Evolutionary conservation across 2,329 filamentous ascomycete genomes (phyloP).

Genomic region (Daldinia eschscholtzii): DNA sequence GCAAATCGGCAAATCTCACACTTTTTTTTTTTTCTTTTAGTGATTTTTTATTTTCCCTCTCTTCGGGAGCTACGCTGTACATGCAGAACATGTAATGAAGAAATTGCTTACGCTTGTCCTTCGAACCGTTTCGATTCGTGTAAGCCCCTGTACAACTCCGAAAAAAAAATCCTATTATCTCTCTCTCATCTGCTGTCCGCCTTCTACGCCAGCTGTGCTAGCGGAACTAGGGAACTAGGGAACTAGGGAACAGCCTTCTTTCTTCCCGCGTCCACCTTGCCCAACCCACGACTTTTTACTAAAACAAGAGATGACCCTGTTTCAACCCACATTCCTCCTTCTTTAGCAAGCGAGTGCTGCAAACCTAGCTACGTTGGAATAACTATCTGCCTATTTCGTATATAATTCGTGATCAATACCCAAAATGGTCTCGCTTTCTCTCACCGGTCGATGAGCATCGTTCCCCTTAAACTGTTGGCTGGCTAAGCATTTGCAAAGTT

Average conservation of each 20-base stretch:
- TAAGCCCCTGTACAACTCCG: slow-evolving; percentile 38
- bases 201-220: slow-evolving; percentile 13
- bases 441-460: slow-evolving; percentile 29
- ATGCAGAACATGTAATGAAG: slow-evolving; percentile 9
- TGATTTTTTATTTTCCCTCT: too few relatives aligned
- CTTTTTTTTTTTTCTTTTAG: slow-evolving; percentile 10
- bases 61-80: slow-evolving; percentile 34
- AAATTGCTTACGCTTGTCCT: slow-evolving; percentile 30
- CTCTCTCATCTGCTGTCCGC: slow-evolving; percentile 20
- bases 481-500: slow-evolving; percentile 17
- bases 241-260: slow-evolving; percentile 23
- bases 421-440: slow-evolving; percentile 19
- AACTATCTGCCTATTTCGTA: slow-evolving; percentile 22
- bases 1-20: slow-evolving; percentile 46
- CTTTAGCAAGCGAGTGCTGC: slow-evolving; percentile 34
- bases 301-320: slow-evolving; percentile 44
- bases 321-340: slow-evolving; percentile 42
- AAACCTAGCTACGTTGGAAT: slow-evolving; percentile 20
- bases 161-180: slow-evolving; percentile 19
- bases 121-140: slow-evolving; percentile 44
- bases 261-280: slow-evolving; percentile 30
- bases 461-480: slow-evolving; percentile 20
- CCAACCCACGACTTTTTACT: slow-evolving; percentile 42
- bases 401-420: slow-evolving; percentile 20
- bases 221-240: slow-evolving; percentile 21